A percentile compares a stretch with the other conserved stretches of the same genome.
phyloP scores from a whole-genome alignment of 75 land plant genomes.

The Gnetum montanum region DNA sequence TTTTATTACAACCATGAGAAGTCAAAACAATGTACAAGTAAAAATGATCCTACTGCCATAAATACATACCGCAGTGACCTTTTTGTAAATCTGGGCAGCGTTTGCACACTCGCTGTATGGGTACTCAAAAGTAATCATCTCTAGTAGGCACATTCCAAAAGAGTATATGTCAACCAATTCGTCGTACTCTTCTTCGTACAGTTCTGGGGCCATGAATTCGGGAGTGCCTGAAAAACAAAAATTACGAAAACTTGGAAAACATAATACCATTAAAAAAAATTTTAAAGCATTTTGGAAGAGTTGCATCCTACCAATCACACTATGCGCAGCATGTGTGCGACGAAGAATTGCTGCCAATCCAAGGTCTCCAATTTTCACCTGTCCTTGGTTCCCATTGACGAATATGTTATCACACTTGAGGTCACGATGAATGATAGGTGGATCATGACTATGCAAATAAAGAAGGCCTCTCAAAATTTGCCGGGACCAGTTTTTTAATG shows the following conservation, averaged over 20 bases:
- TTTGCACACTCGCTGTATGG: constrained; percentile 78
- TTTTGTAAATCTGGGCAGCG: constrained; percentile 70
- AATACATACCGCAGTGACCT: constrained; percentile 62
- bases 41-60: neutral
- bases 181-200: constrained; percentile 74
- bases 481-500: constrained; percentile 81
- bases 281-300: neutral
- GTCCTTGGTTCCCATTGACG: constrained; percentile 79
- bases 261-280: neutral
- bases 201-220: constrained; percentile 87
- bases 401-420: constrained; percentile 87
- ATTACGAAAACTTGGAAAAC: neutral
- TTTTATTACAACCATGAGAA: no score
- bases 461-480: constrained; percentile 75
- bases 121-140: constrained; percentile 77
- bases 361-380: constrained; percentile 80
- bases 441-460: constrained; percentile 77
- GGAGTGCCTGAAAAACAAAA: constrained; percentile 46
- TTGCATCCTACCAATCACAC: constrained; percentile 66
- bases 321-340: constrained; percentile 52
- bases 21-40: no score
- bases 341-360: constrained; percentile 66
- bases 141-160: constrained; percentile 87
- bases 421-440: constrained; percentile 58
- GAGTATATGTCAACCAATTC: constrained; percentile 90